Base-by-base conservation (phyloP, 2,329 filamentous ascomycete genomes). In the Aspergillus pseudoterreus region DNA sequence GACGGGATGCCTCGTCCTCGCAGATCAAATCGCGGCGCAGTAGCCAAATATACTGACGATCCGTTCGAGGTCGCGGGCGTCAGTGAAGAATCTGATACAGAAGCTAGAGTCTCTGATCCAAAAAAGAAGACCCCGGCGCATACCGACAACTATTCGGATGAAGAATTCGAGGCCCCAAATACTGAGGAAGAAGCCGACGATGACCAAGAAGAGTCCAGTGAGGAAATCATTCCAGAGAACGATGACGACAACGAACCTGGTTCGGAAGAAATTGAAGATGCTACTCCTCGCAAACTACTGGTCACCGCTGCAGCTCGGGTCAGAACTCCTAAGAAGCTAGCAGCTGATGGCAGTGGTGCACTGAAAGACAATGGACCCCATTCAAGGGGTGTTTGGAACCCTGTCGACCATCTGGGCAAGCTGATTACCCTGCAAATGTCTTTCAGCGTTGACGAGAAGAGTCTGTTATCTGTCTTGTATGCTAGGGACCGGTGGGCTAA, bases 381-480 rank as follows among this genome's bases (percentile, higher is more conserved):
- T 55, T 70, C 58, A 22, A 66, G 73, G 2, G 73, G 73, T 8
- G 61, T 71, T 12, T 60, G 65, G 43, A 69, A 69, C 39, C 62
- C 69, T 10, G 57, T 62, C 19, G 64, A 69, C 14, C 68, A 70
- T 51, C 62, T 67, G 24, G 67, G 66, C 2, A 79, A 78, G 57
- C 64, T 70, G 41, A 66, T 71, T n/a, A 72, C 77, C 47, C 61
- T 79, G 51, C 74, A 72, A 52, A 66, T 76, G 47, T 70, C 78
- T 1, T 82, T 80, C 65, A 81, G 82, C 4, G 72, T 76, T 2
- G 73, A 72, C 22, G 62, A 71, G 12, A 72, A 77, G 15, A 80
- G 83, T 52, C 59, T 80, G n/a, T 65, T 71, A 15, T 71, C 76
- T 9, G 65, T 78, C 4, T 52, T 81, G 6, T 68, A 72, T 55